These are phyloP conservation scores for Acanthamoeba triangularis DNA, from an alignment of 208 protist genomes.

Conservation along the genomic window DNA sequence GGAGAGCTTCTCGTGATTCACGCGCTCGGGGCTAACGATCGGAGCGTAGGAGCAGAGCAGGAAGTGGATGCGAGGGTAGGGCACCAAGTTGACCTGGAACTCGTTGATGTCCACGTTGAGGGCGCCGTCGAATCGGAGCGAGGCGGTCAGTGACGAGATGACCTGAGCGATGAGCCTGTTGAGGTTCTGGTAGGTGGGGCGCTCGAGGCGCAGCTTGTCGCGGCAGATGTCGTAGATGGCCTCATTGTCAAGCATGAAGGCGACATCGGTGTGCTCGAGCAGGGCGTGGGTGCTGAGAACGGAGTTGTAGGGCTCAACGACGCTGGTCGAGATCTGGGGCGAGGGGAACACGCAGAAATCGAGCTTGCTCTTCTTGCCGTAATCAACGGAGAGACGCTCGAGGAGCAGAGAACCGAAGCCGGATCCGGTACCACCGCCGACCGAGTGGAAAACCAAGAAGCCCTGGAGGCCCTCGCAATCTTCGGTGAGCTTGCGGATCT, in stretches of 20 bases:
- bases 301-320: conserved; percentile 99
- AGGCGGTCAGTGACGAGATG: conserved; percentile 97
- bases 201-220: conserved; percentile 94
- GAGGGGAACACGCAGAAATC: conserved; percentile 97
- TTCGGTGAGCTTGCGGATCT: conserved; percentile 98
- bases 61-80: conserved; percentile 99
- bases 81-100: conserved; percentile 98
- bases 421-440: conserved; percentile 99
- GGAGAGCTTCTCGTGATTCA: conserved; percentile 95
- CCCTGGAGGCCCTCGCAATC: conserved; percentile 98
- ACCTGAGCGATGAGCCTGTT: conserved; percentile 97
- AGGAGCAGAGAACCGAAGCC: conserved; percentile 98
- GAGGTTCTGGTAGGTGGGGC: conserved; percentile 97
- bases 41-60: conserved; percentile 96
- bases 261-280: conserved; percentile 96
- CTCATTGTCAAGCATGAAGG: conserved; percentile 97
- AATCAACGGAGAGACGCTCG: conserved; percentile 98
- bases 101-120: conserved; percentile 98
- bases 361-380: conserved; percentile 98
- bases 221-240: conserved; percentile 92
- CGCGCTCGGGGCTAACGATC: conserved; percentile 94
- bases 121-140: conserved; percentile 96
- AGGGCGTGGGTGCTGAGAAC: conserved; percentile 96
- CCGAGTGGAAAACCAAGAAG: conserved; percentile 94
- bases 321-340: conserved; percentile 96